phyloP scores from a whole-genome alignment of 148 eudicot genomes.

The Vaccinium macrocarpon region DNA sequence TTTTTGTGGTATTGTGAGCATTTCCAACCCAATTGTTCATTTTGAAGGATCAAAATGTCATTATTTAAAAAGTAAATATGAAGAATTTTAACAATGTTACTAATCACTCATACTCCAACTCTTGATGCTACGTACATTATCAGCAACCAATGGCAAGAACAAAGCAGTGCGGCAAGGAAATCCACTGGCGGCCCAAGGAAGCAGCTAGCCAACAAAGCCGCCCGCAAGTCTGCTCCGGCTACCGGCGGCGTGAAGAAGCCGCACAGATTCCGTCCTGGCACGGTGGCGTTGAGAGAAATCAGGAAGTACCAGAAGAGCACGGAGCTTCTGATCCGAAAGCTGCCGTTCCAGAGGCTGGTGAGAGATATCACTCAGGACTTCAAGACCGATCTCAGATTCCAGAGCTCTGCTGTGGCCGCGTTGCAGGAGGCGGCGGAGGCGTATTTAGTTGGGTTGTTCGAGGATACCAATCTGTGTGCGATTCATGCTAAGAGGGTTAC shows the following conservation, averaged over 20 bases:
- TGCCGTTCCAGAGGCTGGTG: not conserved
- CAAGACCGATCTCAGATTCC: conserved; percentile 8
- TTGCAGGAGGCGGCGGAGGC: conserved; percentile 2
- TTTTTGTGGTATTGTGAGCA: no score
- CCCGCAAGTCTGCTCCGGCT: conserved; percentile 1
- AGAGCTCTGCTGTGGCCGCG: not conserved
- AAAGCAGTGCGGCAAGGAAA: not conserved
- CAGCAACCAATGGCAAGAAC: not conserved
- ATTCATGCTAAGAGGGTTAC: not conserved
- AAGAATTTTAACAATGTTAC: no score
- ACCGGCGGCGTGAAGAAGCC: conserved; percentile 4
- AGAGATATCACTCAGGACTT: conserved; percentile 6
- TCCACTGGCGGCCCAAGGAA: conserved; percentile 3
- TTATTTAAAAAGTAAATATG: no score
- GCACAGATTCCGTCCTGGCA: not conserved
- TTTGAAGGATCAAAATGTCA: no score
- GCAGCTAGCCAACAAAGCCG: not conserved
- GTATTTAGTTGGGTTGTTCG: not conserved
- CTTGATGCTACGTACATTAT: no score
- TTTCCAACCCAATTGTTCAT: no score
- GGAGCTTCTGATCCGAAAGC: not conserved
- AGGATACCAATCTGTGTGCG: not conserved
- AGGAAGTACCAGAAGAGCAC: conserved; percentile 10
- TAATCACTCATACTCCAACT: no score
- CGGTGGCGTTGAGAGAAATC: not conserved